phyloP scores from a whole-genome alignment of 306 rosid genomes.

The Pterocarpus macrocarpus region DNA sequence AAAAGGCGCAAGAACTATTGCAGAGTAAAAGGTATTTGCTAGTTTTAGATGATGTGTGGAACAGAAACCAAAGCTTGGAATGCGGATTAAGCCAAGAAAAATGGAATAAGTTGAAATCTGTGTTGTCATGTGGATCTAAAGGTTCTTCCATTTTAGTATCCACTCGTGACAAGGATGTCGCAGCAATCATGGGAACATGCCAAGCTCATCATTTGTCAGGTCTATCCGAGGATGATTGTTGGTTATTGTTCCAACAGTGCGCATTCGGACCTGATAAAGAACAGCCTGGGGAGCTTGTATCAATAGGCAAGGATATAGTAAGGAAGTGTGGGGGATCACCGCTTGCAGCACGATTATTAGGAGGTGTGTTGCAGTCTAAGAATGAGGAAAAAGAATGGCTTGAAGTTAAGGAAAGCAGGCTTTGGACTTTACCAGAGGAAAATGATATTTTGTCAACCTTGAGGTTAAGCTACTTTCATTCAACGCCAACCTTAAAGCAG shows the following conservation, averaged over 20 bases:
- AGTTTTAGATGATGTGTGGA: too few species aligned
- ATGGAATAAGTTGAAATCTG: background rate
- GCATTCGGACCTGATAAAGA: background rate
- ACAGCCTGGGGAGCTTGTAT: background rate
- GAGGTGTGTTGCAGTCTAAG: background rate
- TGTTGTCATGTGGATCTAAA: background rate
- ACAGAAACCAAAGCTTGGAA: too few species aligned
- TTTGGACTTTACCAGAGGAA: background rate
- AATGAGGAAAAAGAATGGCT: background rate
- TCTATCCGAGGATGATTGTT: background rate
- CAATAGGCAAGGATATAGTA: too few species aligned
- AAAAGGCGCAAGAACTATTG: background rate
- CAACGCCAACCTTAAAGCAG: background rate
- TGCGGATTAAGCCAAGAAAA: background rate
- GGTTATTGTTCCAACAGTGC: slow-evolving; percentile 1
- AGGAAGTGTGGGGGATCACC: background rate
- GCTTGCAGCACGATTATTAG: background rate
- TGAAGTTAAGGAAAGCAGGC: background rate
- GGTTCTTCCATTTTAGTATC: background rate
- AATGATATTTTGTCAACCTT: background rate
- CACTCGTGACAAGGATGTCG: background rate
- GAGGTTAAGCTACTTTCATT: background rate
- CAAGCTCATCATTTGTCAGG: background rate
- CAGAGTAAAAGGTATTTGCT: background rate
- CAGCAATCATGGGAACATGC: slow-evolving; percentile 3